Percentiles rank a stretch among this genome's conserved stretches.
Conservation (phyloP, 192 early-diverging fungal species). For the Tieghemiomyces parasiticus region DNA sequence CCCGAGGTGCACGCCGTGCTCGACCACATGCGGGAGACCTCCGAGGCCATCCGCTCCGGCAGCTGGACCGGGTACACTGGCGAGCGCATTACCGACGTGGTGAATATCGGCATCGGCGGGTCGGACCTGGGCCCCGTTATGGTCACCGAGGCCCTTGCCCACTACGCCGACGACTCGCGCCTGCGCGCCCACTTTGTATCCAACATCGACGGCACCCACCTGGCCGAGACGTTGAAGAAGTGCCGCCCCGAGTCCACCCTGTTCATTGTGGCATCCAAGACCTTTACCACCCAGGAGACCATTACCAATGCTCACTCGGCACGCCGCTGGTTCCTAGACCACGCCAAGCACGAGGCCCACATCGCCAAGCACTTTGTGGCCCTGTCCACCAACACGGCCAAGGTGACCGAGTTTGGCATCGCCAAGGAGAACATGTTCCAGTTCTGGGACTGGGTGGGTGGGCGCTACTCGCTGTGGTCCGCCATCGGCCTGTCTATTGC, state of each 20-base stretch:
- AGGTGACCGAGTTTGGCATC: slow-evolving; percentile 85
- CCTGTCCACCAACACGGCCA: slow-evolving; percentile 85
- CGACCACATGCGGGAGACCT: slow-evolving; percentile 78
- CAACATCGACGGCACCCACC: slow-evolving; percentile 96
- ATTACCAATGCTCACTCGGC: slow-evolving; percentile 93
- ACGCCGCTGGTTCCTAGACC: slow-evolving; percentile 81
- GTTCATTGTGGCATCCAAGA: slow-evolving; percentile 96
- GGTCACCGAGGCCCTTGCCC: slow-evolving; percentile 98
- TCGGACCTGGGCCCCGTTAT: slow-evolving; percentile 96
- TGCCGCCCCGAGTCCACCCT: slow-evolving; percentile 76
- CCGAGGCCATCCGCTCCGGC: slow-evolving; percentile 74
- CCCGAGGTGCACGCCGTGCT: slow-evolving; percentile 90
- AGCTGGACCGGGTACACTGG: slow-evolving; percentile 95
- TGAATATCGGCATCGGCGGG: slow-evolving; percentile 99
- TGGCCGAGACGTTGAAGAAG: slow-evolving; percentile 81
- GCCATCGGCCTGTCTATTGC: slow-evolving; percentile 96
- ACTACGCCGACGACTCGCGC: slow-evolving; percentile 52
- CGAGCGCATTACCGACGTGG: slow-evolving; percentile 80
- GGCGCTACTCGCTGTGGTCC: slow-evolving; percentile 98
- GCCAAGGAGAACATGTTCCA: slow-evolving; percentile 96
- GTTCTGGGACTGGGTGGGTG: slow-evolving; percentile 99
- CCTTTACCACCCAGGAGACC: slow-evolving; percentile 98
- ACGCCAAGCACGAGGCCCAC: slow-evolving; percentile 67
- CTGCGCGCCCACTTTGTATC: slow-evolving; percentile 89
- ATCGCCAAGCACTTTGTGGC: slow-evolving; percentile 99